Percentiles rank a stretch among this genome's conserved stretches.
phyloP scores from a whole-genome alignment of 2,329 filamentous ascomycete species.

The Exophiala spinifera region DNA sequence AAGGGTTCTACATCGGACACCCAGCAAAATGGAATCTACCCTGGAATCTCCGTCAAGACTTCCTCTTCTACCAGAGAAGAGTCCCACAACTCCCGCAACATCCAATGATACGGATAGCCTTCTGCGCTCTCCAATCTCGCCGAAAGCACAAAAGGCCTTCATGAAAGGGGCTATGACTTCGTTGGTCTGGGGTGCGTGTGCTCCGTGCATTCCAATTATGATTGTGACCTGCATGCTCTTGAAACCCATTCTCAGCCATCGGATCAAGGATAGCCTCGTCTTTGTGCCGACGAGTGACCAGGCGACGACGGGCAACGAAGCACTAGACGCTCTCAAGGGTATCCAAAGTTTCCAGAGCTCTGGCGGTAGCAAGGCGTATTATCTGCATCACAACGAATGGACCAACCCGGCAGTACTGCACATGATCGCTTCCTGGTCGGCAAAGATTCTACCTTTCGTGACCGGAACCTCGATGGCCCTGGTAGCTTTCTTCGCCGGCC shows the following conservation, averaged over 20 bases:
- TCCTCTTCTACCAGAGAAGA: constrained; percentile 5
- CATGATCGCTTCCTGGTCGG: constrained; percentile 16
- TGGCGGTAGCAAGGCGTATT: constrained; percentile 18
- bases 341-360: constrained; percentile 5
- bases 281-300: constrained; percentile 4
- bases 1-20: no score
- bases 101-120: background rate
- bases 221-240: constrained; percentile 14
- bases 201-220: constrained; percentile 19
- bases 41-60: constrained; percentile 4
- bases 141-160: constrained; percentile 3
- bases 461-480: constrained; percentile 14
- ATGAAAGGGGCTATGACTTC: constrained; percentile 10
- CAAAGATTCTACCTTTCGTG: constrained; percentile 15
- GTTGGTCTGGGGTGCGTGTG: constrained; percentile 18
- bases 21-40: constrained; percentile 3
- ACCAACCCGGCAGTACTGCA: constrained; percentile 18
- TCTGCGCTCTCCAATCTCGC: constrained; percentile 1
- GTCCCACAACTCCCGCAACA: background rate
- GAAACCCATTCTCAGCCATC: constrained; percentile 16
- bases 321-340: constrained; percentile 4
- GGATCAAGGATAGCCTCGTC: constrained; percentile 12
- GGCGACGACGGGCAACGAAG: background rate
- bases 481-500: constrained; percentile 15
- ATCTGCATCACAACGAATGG: constrained; percentile 16